phyloP scores from a whole-genome alignment of 2,329 filamentous ascomycete genomes.

The Curvularia eragrostidis region DNA sequence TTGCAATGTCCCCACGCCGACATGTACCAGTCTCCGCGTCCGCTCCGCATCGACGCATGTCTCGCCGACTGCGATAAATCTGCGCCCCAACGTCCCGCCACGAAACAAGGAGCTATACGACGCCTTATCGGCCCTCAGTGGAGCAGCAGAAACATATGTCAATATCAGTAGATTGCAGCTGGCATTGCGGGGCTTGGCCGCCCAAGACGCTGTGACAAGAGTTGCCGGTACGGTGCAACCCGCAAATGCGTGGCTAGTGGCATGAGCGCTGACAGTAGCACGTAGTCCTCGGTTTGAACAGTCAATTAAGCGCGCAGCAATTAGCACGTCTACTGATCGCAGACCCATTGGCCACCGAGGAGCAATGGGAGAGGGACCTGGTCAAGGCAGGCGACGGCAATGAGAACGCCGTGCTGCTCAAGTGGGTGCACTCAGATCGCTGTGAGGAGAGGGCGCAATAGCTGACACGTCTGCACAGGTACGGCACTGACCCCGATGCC shows the following conservation, averaged over 20 bases:
- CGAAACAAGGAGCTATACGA: constrained; percentile 64
- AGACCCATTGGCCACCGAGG: constrained; percentile 53
- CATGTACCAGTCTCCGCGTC: constrained; percentile 26
- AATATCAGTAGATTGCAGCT: constrained; percentile 75
- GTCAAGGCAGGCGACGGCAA: constrained; percentile 38
- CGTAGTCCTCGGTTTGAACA: constrained; percentile 59
- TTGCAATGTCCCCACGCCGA: constrained; percentile 32
- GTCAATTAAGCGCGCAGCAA: constrained; percentile 63
- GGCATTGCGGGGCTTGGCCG: constrained; percentile 69
- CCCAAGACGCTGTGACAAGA: constrained; percentile 60
- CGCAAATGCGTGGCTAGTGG: constrained; percentile 5
- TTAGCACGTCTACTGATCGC: constrained; percentile 68
- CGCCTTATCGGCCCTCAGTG: constrained; percentile 66
- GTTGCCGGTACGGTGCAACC: constrained; percentile 59
- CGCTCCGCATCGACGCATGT: constrained; percentile 53
- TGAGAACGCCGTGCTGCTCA: constrained; percentile 51
- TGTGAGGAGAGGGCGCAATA: not conserved
- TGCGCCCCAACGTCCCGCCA: constrained; percentile 60
- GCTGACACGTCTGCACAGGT: constrained; percentile 51
- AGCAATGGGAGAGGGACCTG: constrained; percentile 54
- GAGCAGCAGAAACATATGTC: constrained; percentile 65
- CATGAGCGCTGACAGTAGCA: constrained; percentile 27
- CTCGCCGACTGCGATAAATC: constrained; percentile 62
- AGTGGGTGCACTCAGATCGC: constrained; percentile 35
- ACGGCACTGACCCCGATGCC: constrained; percentile 60